Base-by-base conservation (phyloP, 768 basidiomycete species). In the Zangia roseola region DNA sequence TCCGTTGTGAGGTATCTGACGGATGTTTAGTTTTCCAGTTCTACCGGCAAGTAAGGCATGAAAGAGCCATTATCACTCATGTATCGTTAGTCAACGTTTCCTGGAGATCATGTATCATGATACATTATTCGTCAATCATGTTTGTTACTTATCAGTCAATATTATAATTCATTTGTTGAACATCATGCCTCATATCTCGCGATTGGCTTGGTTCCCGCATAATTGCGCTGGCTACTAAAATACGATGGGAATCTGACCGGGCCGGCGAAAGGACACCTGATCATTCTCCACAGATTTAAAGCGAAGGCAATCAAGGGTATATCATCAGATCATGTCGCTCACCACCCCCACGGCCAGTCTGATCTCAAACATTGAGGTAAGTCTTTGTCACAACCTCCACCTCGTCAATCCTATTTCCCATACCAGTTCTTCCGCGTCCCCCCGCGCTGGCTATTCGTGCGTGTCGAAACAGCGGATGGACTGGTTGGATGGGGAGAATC, bases 401-500 rank as follows among this genome's bases (percentile, higher is more conserved):
- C 28, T 35, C 16, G 26, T 25, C 16, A 31, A 34, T 7, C 17
- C 34, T 10, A 31, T 9, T 19, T 13, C 7, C 41, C 23, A 33
- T 28, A 35, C 39, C 56, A 82, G 79, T 68, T 73, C 10, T 87
- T 89, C 67, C 82, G 82, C 51, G 71, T 88, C n/a, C 80, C 81
- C 14, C 84, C 85, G 0, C 74, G 83, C 30, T 87, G 86, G 86
- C 70, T 89, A 5, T 86, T 88, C 56, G 81, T 87, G 23, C 76
- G 84, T 8, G 76, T 87, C n/a, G 80, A 81, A 55, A 86, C 83
- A 1, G 71, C 73, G 5, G 76, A 80, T 36, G 83, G 81, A 1
- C 63, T 81, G 21, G 75, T 87, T 24, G 86, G 86, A 26, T 88
- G 87, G 84, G 86, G 86, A 10, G 86, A 88, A 63, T 81, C 74